These are phyloP conservation scores for Aegilops tauschii DNA, from an alignment of 176 grass and related monocot genomes.

Conservation along the genomic window DNA sequence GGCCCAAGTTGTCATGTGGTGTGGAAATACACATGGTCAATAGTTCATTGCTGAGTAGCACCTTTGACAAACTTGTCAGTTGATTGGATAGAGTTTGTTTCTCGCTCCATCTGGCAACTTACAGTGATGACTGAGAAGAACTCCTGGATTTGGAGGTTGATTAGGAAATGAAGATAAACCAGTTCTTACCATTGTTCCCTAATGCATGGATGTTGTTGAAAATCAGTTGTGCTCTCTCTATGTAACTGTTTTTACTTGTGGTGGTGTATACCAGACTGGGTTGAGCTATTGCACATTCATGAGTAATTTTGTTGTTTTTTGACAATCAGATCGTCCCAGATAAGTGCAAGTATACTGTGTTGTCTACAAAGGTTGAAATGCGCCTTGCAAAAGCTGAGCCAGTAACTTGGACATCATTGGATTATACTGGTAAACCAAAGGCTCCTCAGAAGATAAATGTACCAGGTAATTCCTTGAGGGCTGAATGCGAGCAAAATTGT, in stretches of 20 bases:
- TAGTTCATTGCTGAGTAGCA: neutral
- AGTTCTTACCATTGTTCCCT: neutral
- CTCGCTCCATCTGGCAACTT: neutral
- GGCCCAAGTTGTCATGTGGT: neutral
- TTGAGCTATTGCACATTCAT: neutral
- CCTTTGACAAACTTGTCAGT: neutral
- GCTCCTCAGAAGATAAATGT: constrained; percentile 52
- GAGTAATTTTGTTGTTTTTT: constrained; percentile 31
- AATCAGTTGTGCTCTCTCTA: neutral
- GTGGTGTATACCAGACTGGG: neutral
- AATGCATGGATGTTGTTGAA: neutral
- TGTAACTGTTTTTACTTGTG: neutral
- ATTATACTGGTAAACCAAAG: constrained; percentile 51
- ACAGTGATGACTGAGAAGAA: neutral
- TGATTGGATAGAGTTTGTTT: neutral
- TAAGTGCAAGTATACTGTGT: constrained; percentile 64
- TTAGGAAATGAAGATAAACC: neutral
- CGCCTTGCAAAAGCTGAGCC: constrained; percentile 64
- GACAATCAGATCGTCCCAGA: constrained; percentile 67
- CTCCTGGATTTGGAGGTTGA: neutral
- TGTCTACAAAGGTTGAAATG: constrained; percentile 76
- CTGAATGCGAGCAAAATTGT: neutral
- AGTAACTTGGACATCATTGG: constrained; percentile 68
- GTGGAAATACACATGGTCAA: neutral
- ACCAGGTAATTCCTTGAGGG: constrained; percentile 28